Evolutionary conservation across 768 basidiomycete species (phyloP).

Genomic region (Amyloporia xantha): DNA sequence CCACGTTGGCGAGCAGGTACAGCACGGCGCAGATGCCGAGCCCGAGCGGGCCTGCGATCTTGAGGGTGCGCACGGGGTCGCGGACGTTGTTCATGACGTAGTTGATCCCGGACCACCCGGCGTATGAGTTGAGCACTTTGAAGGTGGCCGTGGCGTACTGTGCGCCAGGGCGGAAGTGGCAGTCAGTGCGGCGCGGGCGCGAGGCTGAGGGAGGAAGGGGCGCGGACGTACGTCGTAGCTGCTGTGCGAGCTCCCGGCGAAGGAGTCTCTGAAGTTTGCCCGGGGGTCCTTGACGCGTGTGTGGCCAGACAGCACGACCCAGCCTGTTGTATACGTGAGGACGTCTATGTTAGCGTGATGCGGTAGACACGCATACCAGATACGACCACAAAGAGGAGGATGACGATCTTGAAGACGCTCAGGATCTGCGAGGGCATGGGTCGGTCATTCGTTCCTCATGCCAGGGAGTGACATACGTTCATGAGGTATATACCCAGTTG

Average conservation of each 20-base stretch:
- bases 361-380: constrained; percentile 36
- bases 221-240: constrained; percentile 36
- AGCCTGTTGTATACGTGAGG: no score
- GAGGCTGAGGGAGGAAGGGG: not conserved
- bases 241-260: constrained; percentile 47
- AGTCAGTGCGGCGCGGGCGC: not conserved
- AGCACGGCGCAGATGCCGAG: constrained; percentile 45
- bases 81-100: constrained; percentile 57
- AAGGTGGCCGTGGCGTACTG: constrained; percentile 57
- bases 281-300: constrained; percentile 52
- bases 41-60: constrained; percentile 55
- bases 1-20: constrained; percentile 51
- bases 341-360: no score
- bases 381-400: constrained; percentile 17
- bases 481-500: constrained; percentile 43
- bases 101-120: constrained; percentile 52
- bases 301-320: constrained; percentile 53
- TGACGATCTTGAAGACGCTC: constrained; percentile 25
- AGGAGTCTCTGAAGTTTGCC: constrained; percentile 51
- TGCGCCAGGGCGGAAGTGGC: not conserved
- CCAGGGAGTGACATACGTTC: constrained; percentile 35
- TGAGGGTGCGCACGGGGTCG: constrained; percentile 52
- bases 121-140: constrained; percentile 45
- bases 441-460: not conserved
- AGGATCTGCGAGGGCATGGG: constrained; percentile 31